Evolutionary conservation across 192 early-diverging fungal species (phyloP), one percentile per base, ranked within the genome.

Genomic region (Lobosporangium transversale): DNA sequence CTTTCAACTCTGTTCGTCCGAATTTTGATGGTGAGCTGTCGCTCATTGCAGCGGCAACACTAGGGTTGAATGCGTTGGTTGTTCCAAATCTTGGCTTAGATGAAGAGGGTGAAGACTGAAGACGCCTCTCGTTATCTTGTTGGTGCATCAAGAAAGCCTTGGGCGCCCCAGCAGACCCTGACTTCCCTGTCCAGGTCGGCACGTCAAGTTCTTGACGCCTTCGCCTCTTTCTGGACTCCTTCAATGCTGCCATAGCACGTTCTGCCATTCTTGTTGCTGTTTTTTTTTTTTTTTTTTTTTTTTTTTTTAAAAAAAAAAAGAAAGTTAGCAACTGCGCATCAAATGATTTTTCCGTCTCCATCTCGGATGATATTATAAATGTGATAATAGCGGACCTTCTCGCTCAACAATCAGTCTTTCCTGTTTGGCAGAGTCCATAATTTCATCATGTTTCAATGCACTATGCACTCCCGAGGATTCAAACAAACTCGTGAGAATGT

Each of bases 111-210:
- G 30, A 10, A 9, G 45, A 14, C 17, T 55, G 62, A 27, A 40
- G 45, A 31, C 42, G 23, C 21, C 48, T 57, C 29, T 58, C 70
- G 65, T 49, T 68, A 53, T 59, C 74, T 53, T 58, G 78, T 58
- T 47, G 73, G 7, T 68, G 78, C 74, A 76, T 50, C 29, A 74
- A 58, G 20, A 58, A 65, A n/a, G 51, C 30, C 54, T 59, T 52
- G 17, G 79, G 68, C 14, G 71, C 81, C 0, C 89, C 87, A 20
- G 85, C 88, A 26, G 62, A 48, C 3, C 95, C 95, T 6, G 85
- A 93, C 9, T 82, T 80, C 11, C 97, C 97, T 3, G 97, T 98
- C 92, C 94, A 98, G 3, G 97, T 98, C 0, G 95, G 94, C 17
- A 90, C 84, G 12, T 84, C 85, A 36, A 95, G 85, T 48, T 90